phyloP scores from a whole-genome alignment of 306 rosid species.

The Ormosia semicastrata region DNA sequence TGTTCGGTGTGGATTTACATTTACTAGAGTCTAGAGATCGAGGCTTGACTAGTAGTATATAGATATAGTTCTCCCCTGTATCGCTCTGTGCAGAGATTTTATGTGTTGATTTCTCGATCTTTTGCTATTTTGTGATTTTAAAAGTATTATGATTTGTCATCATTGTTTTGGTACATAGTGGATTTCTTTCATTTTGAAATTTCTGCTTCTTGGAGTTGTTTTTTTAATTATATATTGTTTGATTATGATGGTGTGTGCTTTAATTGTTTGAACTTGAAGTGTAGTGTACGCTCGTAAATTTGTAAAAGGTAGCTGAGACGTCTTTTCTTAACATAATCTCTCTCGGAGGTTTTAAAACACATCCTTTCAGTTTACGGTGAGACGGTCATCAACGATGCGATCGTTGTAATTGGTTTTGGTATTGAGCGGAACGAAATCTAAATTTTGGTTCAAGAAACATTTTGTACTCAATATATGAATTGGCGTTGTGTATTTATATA shows the following conservation, averaged over 20 bases:
- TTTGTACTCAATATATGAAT: not conserved
- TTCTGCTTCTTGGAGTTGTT: not conserved
- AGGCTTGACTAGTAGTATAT: not conserved
- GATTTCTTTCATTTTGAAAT: not conserved
- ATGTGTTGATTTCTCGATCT: slow-evolving; percentile 8
- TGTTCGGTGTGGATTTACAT: not conserved
- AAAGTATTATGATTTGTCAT: not conserved
- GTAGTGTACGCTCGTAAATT: not conserved
- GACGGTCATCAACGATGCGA: not conserved
- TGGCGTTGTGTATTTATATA: not conserved
- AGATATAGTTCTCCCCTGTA: not conserved
- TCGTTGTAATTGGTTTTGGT: not conserved
- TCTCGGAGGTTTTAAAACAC: not conserved
- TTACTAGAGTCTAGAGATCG: not conserved
- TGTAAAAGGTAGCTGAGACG: not conserved
- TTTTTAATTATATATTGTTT: not conserved
- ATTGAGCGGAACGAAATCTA: not conserved
- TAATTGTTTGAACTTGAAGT: not conserved
- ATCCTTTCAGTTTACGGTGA: not conserved
- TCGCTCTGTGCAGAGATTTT: slow-evolving; percentile 11
- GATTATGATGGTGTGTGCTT: not conserved
- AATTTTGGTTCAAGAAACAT: not conserved
- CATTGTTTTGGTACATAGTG: slow-evolving; percentile 19
- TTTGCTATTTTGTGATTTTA: not conserved
- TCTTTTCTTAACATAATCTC: too few relatives aligned